Base-by-base conservation (phyloP, 2,329 filamentous ascomycete genomes). In the Exophiala oligosperma region DNA sequence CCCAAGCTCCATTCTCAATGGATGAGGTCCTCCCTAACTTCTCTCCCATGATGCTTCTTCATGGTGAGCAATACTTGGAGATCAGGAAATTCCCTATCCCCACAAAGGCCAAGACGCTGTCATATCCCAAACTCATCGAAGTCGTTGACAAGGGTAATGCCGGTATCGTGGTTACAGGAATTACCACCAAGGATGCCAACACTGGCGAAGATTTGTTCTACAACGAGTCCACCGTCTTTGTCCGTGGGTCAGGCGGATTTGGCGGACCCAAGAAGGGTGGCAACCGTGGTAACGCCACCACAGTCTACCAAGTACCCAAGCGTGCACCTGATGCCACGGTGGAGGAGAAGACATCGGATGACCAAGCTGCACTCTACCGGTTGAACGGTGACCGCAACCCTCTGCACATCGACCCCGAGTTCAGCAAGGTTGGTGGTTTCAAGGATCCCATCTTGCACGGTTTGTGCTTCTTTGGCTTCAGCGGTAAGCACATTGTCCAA, bases 1-100 rank as follows among this genome's bases (percentile, higher is more conserved):
- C 91, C 61, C 82, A 89, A 66, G 79, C 86, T 62, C 90, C 93
- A 29, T 97, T 89, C 79, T 86, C 81, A 74, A 83, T 94, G 68
- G 84, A 86, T 71, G 85, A 92, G 57, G 84, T 99, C 61, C 89
- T 97, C 26, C 91, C 92, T 73, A 96, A 97, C 82, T 99, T 96
- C 81, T 91, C 85, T 38, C 92, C 92, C 63, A 97, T 96, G 91
- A 96, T 97, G 91, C 86, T 97, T 52, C 88, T 99, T 26, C 93
- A 99, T 79, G 93, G 94, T 72, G 93, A 99, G 81, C 94, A 99
- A 76, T 99, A 92, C 78, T 90, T 97, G 64, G 93, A 97, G 78
- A 84, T 97, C 70, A 86, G 87, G 72, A 91, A 92, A 76, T 95
- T 86, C 79, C 93, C 93, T 44, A 89, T 97, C 89, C 93, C 50